phyloP scores from a whole-genome alignment of 495 filamentous ascomycete species.

The Podospora anserina region DNA sequence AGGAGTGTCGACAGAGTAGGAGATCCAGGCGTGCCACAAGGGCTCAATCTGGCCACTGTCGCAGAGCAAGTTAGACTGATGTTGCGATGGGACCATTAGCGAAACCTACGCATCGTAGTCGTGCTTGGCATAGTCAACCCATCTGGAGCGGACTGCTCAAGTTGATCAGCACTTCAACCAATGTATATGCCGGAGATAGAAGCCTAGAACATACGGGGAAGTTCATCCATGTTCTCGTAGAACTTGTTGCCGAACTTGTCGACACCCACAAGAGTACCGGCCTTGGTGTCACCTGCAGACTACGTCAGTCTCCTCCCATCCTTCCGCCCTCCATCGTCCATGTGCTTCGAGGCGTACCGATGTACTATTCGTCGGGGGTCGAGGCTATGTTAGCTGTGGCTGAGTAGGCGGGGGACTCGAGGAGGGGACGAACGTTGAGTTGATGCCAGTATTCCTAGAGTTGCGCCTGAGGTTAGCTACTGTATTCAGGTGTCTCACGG shows the following conservation, averaged over 20 bases:
- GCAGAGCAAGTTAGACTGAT: slow-evolving; percentile 4
- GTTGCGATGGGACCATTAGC: not conserved
- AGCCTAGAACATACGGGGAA: slow-evolving; percentile 66
- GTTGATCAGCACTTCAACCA: slow-evolving; percentile 7
- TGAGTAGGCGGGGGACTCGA: slow-evolving; percentile 8
- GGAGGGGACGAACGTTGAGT: slow-evolving; percentile 68
- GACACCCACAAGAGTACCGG: slow-evolving; percentile 76
- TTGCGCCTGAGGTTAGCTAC: slow-evolving; percentile 22
- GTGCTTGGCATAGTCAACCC: slow-evolving; percentile 90
- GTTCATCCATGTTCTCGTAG: slow-evolving; percentile 93
- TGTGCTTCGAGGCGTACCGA: slow-evolving; percentile 46
- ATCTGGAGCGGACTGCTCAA: slow-evolving; percentile 81
- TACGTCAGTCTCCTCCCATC: slow-evolving; percentile 32
- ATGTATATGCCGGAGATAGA: not conserved
- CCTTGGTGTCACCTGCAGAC: slow-evolving; percentile 88
- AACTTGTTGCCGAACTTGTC: slow-evolving; percentile 96
- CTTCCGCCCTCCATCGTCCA: not conserved
- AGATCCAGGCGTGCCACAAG: slow-evolving; percentile 97
- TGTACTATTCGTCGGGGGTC: slow-evolving; percentile 51
- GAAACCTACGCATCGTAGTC: slow-evolving; percentile 76
- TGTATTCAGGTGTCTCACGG: not conserved
- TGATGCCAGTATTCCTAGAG: slow-evolving; percentile 81
- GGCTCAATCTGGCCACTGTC: slow-evolving; percentile 81
- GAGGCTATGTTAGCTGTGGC: slow-evolving; percentile 27
- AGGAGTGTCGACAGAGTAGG: slow-evolving; percentile 85